Evolutionary conservation across 1,284 basidiomycete species (phyloP), one percentile per base, ranked within the genome.

Genomic region (Ceratobasidium sp.): DNA sequence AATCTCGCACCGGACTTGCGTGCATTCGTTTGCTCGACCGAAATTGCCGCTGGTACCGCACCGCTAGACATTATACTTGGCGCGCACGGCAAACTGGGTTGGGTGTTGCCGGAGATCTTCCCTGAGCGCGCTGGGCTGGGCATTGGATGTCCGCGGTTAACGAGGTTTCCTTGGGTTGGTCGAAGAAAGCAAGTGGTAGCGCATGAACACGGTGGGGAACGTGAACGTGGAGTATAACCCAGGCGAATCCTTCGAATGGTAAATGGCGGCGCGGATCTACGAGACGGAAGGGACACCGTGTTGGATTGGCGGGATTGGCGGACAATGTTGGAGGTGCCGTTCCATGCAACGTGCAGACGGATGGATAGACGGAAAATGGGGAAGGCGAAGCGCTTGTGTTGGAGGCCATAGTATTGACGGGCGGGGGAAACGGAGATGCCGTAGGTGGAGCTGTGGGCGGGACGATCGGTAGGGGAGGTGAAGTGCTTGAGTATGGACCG

Each of bases 341-440:
- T 99, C 89, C 99, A 99, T 85, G 99, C 97, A n/a, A 99, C 99
- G 86, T 99, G 99, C 87, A 99, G 99, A 86, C 95, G 98, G 80
- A 95, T 98, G 20, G 90, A 97, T 69, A 90, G 97, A 49, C 28
- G 75, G 96, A 97, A 82, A 97, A 96, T 23, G 97, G 97, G 84
- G 94, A 96, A 23, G 98, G 98, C 82, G 90, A n/a, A n/a, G n/a
- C n/a, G n/a, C 10, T 91, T 97, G 44, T 97, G 97, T 85, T 94
- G 95, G 0, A 96, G 96, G 1, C 33, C 28, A 96, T 97, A 5
- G 95, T 39, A 7, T 40, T 64, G 42, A 7, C 91, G 97, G 44
- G 97, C 97, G 85, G 94, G 95, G 0, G 96, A 96, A 2, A 77
- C 60, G 96, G 97, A 5, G 95, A 96, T 80, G 94, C 96, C 0